phyloP scores from a whole-genome alignment of 2,329 filamentous ascomycete genomes.

The Phaeosphaeria sp. region DNA sequence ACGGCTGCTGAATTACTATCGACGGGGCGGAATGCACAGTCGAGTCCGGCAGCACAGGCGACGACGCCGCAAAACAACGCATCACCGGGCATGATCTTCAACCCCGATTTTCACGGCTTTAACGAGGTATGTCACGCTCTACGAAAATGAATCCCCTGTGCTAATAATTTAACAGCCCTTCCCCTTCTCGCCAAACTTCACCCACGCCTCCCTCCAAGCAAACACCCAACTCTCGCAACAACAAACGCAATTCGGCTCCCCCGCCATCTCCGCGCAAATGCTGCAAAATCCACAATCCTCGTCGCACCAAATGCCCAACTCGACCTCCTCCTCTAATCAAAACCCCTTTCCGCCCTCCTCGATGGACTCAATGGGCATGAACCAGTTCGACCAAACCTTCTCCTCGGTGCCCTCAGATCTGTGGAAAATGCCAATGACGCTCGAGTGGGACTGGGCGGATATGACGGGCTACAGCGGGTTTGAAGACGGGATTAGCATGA shows the following conservation, averaged over 20 bases:
- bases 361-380: constrained; percentile 45
- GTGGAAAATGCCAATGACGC: constrained; percentile 94
- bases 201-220: constrained; percentile 45
- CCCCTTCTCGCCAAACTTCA: constrained; percentile 50
- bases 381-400: constrained; percentile 79
- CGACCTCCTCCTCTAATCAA: too few species aligned
- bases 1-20: constrained; percentile 46
- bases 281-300: constrained; percentile 37
- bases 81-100: constrained; percentile 39
- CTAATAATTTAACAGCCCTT: too few species aligned
- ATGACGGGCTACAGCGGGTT: constrained; percentile 48
- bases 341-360: too few species aligned
- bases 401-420: constrained; percentile 80
- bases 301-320: constrained; percentile 29
- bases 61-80: constrained; percentile 24
- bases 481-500: constrained; percentile 49
- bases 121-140: constrained; percentile 50
- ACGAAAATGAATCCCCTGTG: too few species aligned
- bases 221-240: constrained; percentile 27
- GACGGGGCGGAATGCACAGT: constrained; percentile 35
- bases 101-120: constrained; percentile 46
- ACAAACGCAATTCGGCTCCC: constrained; percentile 42
- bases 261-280: constrained; percentile 39
- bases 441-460: constrained; percentile 85
- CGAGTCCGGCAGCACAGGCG: constrained; percentile 31